These are phyloP conservation scores for Ajuga chamaepitys DNA, from an alignment of 257 asterid genomes.

Conservation along the genomic window DNA sequence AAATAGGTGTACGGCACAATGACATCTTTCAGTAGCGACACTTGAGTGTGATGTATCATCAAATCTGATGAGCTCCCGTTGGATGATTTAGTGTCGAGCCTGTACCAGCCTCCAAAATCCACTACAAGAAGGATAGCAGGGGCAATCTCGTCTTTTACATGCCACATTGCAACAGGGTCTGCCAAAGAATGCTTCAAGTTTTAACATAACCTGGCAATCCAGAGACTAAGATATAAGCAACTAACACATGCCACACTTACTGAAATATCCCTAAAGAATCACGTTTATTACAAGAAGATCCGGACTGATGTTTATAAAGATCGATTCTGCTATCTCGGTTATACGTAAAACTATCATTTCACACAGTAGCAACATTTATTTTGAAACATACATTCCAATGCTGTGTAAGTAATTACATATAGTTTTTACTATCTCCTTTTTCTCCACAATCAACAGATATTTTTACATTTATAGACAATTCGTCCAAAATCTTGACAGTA, in stretches of 20 bases:
- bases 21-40: conserved; percentile 85
- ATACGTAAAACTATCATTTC: background rate
- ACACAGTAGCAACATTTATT: conserved; percentile 1
- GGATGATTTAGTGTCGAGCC: conserved; percentile 57
- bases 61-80: conserved; percentile 38
- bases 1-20: conserved; percentile 85
- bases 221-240: conserved; percentile 62
- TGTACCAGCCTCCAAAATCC: conserved; percentile 96
- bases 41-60: conserved; percentile 78
- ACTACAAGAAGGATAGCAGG: conserved; percentile 87
- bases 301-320: background rate
- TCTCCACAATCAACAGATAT: background rate
- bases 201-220: conserved; percentile 82
- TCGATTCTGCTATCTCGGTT: background rate
- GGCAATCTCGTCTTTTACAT: conserved; percentile 74
- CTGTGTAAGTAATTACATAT: background rate
- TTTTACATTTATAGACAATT: background rate
- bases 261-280: background rate
- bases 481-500: background rate
- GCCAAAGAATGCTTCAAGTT: conserved; percentile 98
- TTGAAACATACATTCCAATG: background rate
- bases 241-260: conserved; percentile 32
- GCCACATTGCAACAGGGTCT: conserved; percentile 99
- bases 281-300: background rate
- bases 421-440: background rate